These are phyloP conservation scores for Avena eriantha DNA, from an alignment of 176 grass and related monocot genomes.

Conservation along the genomic window DNA sequence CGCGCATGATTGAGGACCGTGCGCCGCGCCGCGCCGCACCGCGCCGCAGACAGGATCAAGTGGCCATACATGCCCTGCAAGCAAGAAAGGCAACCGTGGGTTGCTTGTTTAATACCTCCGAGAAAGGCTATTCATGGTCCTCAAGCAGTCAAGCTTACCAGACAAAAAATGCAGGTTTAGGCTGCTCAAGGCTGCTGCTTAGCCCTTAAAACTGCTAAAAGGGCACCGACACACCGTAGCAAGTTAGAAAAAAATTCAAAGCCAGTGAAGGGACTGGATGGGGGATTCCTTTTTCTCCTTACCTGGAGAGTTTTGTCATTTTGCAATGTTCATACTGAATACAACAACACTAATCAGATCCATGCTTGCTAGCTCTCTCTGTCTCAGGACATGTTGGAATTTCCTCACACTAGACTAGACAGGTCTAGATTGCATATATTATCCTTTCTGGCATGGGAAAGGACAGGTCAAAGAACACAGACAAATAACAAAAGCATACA, in stretches of 20 bases:
- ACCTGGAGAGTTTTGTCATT: constrained; percentile 48
- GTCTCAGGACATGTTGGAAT: constrained; percentile 32
- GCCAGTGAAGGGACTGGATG: constrained; percentile 30
- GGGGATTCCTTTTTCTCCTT: constrained; percentile 27
- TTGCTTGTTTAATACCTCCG: constrained; percentile 47
- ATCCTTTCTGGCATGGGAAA: constrained; percentile 33
- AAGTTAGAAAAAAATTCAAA: constrained; percentile 29
- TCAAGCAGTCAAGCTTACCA: constrained; percentile 53
- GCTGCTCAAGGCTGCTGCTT: constrained; percentile 37
- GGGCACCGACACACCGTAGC: constrained; percentile 33
- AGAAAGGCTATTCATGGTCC: constrained; percentile 51
- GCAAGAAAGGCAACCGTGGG: constrained; percentile 43
- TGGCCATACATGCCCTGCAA: constrained; percentile 59
- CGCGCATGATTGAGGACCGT: constrained; percentile 49
- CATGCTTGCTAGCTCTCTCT: constrained; percentile 42
- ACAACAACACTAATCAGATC: constrained; percentile 51
- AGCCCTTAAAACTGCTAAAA: constrained; percentile 51
- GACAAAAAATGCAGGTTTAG: constrained; percentile 30
- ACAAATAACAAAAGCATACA: not conserved
- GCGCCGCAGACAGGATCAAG: constrained; percentile 54
- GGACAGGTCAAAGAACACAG: constrained; percentile 24
- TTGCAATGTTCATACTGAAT: constrained; percentile 39
- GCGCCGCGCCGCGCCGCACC: constrained; percentile 40
- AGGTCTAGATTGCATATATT: constrained; percentile 27
- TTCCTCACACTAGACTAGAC: constrained; percentile 31